Percentiles rank a stretch among this genome's conserved stretches.
Conservation (phyloP, 352 stramenopile genomes). For the Phytophthora ohioensis region DNA sequence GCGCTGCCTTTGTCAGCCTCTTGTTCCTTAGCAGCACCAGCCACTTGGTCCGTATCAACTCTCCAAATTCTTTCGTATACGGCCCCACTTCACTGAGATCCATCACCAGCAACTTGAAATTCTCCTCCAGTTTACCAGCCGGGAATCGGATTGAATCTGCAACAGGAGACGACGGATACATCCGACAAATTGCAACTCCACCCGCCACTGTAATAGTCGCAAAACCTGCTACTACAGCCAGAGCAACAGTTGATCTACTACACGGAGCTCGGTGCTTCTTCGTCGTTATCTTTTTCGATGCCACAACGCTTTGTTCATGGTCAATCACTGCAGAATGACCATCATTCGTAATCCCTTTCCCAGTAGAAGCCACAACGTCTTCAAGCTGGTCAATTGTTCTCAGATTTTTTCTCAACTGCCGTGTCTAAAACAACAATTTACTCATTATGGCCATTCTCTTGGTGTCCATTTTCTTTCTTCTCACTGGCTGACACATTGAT, state of each 20-base stretch:
- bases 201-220: constrained; percentile 21
- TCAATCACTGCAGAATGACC: constrained; percentile 6
- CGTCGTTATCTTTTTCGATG: constrained; percentile 9
- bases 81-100: not conserved
- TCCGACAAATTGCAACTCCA: constrained; percentile 32
- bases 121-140: constrained; percentile 6
- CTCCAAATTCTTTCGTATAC: not conserved
- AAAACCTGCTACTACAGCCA: constrained; percentile 19
- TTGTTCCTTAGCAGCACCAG: constrained; percentile 12
- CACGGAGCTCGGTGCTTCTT: constrained; percentile 35
- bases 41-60: constrained; percentile 1
- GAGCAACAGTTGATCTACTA: constrained; percentile 16
- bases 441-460: constrained; percentile 7
- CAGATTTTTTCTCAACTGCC: constrained; percentile 15
- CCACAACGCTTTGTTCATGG: constrained; percentile 1
- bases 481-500: constrained; percentile 27
- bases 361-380: constrained; percentile 10
- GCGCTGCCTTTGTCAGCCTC: constrained; percentile 14
- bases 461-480: not conserved
- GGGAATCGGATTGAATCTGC: constrained; percentile 21
- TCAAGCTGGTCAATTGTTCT: constrained; percentile 1
- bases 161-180: constrained; percentile 36
- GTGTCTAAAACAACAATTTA: not conserved
- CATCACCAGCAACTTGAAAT: constrained; percentile 2
- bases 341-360: constrained; percentile 19